Percentiles rank a stretch among this genome's conserved stretches.
Conservation (phyloP, 2,329 filamentous ascomycete species). For the Colletotrichum sublineola region DNA sequence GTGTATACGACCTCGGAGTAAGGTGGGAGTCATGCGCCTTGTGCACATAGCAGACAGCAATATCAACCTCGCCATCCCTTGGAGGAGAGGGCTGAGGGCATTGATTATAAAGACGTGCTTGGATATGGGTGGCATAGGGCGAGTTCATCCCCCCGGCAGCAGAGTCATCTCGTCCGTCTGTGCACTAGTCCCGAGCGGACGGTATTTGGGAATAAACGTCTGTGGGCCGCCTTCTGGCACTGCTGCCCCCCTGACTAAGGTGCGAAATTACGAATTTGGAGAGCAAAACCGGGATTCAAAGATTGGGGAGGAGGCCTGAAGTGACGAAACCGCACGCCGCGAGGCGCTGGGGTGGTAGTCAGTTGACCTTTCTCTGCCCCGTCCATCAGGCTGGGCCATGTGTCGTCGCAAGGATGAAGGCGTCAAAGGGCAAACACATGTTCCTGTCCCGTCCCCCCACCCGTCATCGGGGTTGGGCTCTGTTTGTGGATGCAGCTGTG, state of each 20-base stretch:
- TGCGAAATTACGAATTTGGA: neutral
- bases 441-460: neutral
- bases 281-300: neutral
- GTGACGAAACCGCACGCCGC: constrained; percentile 1
- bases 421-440: neutral
- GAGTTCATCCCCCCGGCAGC: neutral
- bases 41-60: neutral
- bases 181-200: constrained; percentile 10
- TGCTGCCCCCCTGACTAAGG: constrained; percentile 6
- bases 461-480: constrained; percentile 24
- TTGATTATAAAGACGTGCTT: neutral
- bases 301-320: neutral
- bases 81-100: neutral
- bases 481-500: constrained; percentile 18
- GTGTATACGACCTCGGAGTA: neutral
- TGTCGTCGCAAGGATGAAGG: neutral
- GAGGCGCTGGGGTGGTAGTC: constrained; percentile 6
- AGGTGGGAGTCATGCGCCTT: neutral
- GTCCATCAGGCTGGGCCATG: neutral
- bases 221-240: constrained; percentile 10
- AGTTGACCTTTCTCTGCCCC: constrained; percentile 5
- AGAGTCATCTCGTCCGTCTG: neutral
- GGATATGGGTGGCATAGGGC: neutral
- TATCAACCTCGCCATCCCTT: neutral
- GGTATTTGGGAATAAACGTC: constrained; percentile 8